Percentiles rank a stretch among this genome's conserved stretches.
Conservation (phyloP, 176 grass and related monocot species). For the Tillandsia leiboldiana region DNA sequence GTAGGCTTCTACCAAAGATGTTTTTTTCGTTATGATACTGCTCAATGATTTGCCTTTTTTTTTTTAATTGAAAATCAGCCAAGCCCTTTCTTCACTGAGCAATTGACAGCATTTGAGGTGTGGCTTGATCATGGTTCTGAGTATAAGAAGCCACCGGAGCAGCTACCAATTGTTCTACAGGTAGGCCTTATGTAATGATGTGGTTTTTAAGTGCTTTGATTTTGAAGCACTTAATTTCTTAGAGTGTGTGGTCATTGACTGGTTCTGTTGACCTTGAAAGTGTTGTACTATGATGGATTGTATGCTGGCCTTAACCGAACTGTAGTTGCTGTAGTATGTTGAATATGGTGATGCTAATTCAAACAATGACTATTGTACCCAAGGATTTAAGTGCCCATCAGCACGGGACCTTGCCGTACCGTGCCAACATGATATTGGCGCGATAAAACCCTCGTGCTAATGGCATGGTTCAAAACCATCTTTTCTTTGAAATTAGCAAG, state of each 20-base stretch:
- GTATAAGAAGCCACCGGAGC: slow-evolving; percentile 92
- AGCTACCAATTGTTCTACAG: slow-evolving; percentile 99
- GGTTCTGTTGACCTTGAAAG: background rate
- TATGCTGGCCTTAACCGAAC: background rate
- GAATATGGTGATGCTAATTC: too few relatives aligned
- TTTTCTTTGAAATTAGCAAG: too few relatives aligned
- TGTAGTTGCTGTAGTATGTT: too few relatives aligned
- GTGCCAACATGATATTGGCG: too few relatives aligned
- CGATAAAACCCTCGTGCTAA: too few relatives aligned
- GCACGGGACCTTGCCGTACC: too few relatives aligned
- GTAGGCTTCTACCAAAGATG: too few relatives aligned
- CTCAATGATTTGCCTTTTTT: slow-evolving; percentile 21
- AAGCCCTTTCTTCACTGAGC: slow-evolving; percentile 96
- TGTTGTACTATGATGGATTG: background rate
- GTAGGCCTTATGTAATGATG: slow-evolving; percentile 18
- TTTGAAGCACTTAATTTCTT: background rate
- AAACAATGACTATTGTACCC: too few relatives aligned
- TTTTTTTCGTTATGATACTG: background rate
- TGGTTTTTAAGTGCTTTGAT: too few relatives aligned
- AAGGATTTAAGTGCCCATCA: too few relatives aligned
- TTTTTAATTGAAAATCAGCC: slow-evolving; percentile 40
- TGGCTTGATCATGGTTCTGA: slow-evolving; percentile 96
- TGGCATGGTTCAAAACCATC: too few relatives aligned
- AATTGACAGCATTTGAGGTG: slow-evolving; percentile 94
- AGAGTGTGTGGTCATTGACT: background rate